Evolutionary conservation across 768 basidiomycete species (phyloP), one percentile per base, ranked within the genome.

Genomic region (Tephrocybe sp.): DNA sequence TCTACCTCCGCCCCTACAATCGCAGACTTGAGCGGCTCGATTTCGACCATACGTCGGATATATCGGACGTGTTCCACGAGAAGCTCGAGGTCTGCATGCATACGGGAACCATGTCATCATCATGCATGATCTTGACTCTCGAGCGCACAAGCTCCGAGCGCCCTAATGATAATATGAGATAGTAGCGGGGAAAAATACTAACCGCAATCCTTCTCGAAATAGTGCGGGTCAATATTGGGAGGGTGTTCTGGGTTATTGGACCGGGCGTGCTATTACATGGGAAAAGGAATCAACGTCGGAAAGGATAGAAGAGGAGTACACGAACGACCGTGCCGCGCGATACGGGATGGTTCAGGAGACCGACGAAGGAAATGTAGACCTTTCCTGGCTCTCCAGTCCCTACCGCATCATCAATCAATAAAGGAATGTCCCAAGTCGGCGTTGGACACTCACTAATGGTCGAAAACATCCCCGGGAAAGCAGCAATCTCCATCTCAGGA

Each of bases 251-350:
- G 71, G 51, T 75, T 66, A 17, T 55, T 58, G 19, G 62, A 68
- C 23, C 47, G 59, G n/a, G 60, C 59, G 41, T 74, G 73, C 65
- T 61, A 46, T 10, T 12, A 26, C 7, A 7, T 7, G 26, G 26
- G 8, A 8, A 33, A 30, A 34, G 41, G 11, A 40, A 39, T 43
- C 39, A 47, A 13, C 20, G 40, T 6, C 8, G 38, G 26, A 26
- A n/a, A 7, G 3, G 14, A 44, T 17, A 13, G 2, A 26, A 26
- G 12, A 26, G 26, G 26, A 7, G 7, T 26, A 20, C 6, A 65
- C 74, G 34, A 44, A 78, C 78, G 49, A 82, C 74, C 0, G 74
- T 68, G 1, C 81, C 80, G 12, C 78, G 64, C 7, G 75, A 77
- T 54, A 78, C 70, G 1, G 68, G 68, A 43, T 81, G 74, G 49